Evolutionary conservation across 2,329 filamentous ascomycete species (phyloP), one percentile per base, ranked within the genome.

Genomic region (Sporothrix variecibatus): DNA sequence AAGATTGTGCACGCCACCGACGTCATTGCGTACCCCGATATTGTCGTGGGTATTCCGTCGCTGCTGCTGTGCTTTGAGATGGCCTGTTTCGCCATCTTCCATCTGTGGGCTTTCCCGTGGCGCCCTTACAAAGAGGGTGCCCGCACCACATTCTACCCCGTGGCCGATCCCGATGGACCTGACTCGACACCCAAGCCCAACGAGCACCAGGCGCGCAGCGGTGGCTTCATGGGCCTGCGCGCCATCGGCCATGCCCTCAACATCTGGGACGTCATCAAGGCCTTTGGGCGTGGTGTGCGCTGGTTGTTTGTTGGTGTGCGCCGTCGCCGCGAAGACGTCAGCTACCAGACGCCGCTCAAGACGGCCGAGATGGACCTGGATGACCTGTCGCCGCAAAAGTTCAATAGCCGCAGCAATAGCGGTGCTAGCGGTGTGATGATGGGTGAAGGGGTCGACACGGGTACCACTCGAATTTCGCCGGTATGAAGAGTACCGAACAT

Each of bases 21-120:
- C 0, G 86, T 87, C 46, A 82, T 97, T 15, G 89, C 89, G 43
- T 91, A 91, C 58, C 91, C 91, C 0, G 94, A 97, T 80, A 86
- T 97, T 78, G 93, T 93, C 80, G 90, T 96, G 64, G 93, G 93
- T 71, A 91, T 97, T 38, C 93, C 94, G 0, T 91, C 91, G 38
- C 83, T 95, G 71, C 85, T 97, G 12, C 88, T 96, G 31, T 95
- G 92, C 79, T 85, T 96, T 56, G 94, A 97, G 82, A 97, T 97
- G 94, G 89, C 93, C 9, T 83, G 93, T 40, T 97, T 97, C 79
- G 86, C 92, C 23, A 79, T 94, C 62, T 82, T 97, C 72, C 94
- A 97, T 81, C 83, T 96, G 20, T 97, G 91, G 86, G 93, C 94
- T 2, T 97, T 96, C 80, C 88, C 93, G 0, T 96, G 91, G 86